Evolutionary conservation across 1,284 basidiomycete genomes (phyloP), one percentile per base, ranked within the genome.

Genomic region (Cryptococcus sp.): DNA sequence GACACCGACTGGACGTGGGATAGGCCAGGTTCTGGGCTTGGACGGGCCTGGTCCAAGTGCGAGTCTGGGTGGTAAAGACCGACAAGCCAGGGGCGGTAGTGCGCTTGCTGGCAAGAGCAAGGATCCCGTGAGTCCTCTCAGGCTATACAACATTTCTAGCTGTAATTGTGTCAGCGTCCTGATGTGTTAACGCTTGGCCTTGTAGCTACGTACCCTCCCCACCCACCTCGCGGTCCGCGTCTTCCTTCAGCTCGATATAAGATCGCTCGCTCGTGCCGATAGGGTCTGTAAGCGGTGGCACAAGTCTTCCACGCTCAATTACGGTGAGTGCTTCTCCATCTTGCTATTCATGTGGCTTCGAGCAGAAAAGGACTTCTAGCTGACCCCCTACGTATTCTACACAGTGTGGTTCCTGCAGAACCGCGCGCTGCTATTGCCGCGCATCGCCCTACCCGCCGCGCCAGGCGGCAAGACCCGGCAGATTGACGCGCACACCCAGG

Each of bases 381-480:
- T 62, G 44, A 59, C 49, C 20, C 40, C 1, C 39, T 16, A 20
- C 10, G 38, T 25, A n/a, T 31, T 15, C 19, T 20, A 47, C 27
- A 3, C 67, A 94, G 91, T 93, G 3, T 94, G 91, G 91, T 94
- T 93, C 81, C 88, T 90, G 66, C 87, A 89, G 66, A 77, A 74
- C 64, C 75, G 78, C 6, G 72, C 77, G 15, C 67, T 79, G 41
- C 61, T 71, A 4, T 66, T 79, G 2, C 78, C 77, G 80, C 84
- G 69, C 80, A 82, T 61, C 64, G 78, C 41, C 3, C 40, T 64
- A 11, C 45, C 56, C 1, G 55, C 61, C 13, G 44, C 44, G 13
- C 39, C 49, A 1, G 60, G 59, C 23, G 74, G 74, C 64, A 79
- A 47, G 81, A 73, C 53, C 81, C 84, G 47, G 76, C 83, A 31